A percentile compares a stretch with the other conserved stretches of the same genome.
Evolutionary conservation across 2,329 filamentous ascomycete species (phyloP).

Genomic region (Penicillium freii): DNA sequence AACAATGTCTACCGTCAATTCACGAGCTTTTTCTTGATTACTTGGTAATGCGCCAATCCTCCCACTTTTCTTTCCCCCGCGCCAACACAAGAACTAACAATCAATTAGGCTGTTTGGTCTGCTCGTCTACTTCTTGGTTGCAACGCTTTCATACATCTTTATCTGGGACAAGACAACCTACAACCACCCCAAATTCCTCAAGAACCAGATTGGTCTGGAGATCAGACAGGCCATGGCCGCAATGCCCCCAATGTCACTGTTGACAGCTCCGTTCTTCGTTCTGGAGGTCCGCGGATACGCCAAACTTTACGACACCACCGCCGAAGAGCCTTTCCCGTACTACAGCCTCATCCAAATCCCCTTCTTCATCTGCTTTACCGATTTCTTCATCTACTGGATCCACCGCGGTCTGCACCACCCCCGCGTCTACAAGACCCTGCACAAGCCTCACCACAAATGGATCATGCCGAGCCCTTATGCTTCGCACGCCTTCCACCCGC

Average conservation of each 20-base stretch:
- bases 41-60: slow-evolving; percentile 62
- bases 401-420: slow-evolving; percentile 83
- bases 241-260: slow-evolving; percentile 77
- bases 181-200: slow-evolving; percentile 89
- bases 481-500: slow-evolving; percentile 88
- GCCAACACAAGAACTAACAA: slow-evolving; percentile 2
- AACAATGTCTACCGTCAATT: slow-evolving; percentile 75
- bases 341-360: slow-evolving; percentile 85
- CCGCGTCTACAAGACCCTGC: slow-evolving; percentile 76
- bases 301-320: slow-evolving; percentile 79
- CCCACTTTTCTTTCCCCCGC: background rate
- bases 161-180: slow-evolving; percentile 89
- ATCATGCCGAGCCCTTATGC: slow-evolving; percentile 96
- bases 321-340: slow-evolving; percentile 71
- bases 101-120: slow-evolving; percentile 74
- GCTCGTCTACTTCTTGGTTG: slow-evolving; percentile 79
- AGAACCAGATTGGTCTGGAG: slow-evolving; percentile 85
- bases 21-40: slow-evolving; percentile 75
- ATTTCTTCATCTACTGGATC: slow-evolving; percentile 88
- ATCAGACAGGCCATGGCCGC: slow-evolving; percentile 74
- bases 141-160: slow-evolving; percentile 78
- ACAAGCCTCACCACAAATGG: slow-evolving; percentile 99
- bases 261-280: slow-evolving; percentile 79
- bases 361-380: slow-evolving; percentile 82
- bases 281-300: slow-evolving; percentile 79